Conservation (phyloP, 345 rosid species). For the Salix udensis region DNA sequence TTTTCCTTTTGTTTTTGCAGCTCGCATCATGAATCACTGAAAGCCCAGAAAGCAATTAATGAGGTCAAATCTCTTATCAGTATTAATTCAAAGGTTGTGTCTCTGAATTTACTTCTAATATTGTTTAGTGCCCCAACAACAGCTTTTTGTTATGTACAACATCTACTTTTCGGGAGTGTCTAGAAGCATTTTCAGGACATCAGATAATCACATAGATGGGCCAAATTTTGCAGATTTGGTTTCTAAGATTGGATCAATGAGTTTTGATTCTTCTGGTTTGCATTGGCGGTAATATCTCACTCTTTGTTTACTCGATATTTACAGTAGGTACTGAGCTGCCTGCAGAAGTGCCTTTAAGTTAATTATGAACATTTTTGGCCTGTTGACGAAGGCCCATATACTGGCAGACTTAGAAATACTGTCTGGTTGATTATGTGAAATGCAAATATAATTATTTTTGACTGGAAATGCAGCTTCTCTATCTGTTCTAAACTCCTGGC, state of each 20-base stretch:
- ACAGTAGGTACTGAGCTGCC: background rate
- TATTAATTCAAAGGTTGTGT: constrained; percentile 2
- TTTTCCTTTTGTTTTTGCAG: constrained; percentile 37
- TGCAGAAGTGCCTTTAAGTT: constrained; percentile 2
- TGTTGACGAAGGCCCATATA: background rate
- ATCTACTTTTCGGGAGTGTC: constrained; percentile 88
- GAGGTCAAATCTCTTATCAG: constrained; percentile 53
- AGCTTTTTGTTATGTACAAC: constrained; percentile 99
- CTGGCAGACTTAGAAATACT: background rate
- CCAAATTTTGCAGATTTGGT: constrained; percentile 70
- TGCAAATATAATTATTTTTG: constrained; percentile 5
- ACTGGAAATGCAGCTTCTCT: background rate
- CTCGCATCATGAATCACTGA: constrained; percentile 91
- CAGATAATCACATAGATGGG: constrained; percentile 56
- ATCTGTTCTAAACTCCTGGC: background rate
- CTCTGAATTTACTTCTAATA: constrained; percentile 11
- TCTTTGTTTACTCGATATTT: constrained; percentile 15
- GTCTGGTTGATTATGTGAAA: background rate
- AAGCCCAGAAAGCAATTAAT: constrained; percentile 88
- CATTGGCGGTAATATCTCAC: constrained; percentile 81
- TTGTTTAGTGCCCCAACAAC: constrained; percentile 30
- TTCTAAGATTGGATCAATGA: constrained; percentile 78
- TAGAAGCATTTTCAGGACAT: constrained; percentile 61
- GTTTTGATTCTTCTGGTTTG: constrained; percentile 84
- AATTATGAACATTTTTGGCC: background rate